Conservation (phyloP, 2,329 filamentous ascomycete genomes). For the Rugonectria rugulosa region DNA sequence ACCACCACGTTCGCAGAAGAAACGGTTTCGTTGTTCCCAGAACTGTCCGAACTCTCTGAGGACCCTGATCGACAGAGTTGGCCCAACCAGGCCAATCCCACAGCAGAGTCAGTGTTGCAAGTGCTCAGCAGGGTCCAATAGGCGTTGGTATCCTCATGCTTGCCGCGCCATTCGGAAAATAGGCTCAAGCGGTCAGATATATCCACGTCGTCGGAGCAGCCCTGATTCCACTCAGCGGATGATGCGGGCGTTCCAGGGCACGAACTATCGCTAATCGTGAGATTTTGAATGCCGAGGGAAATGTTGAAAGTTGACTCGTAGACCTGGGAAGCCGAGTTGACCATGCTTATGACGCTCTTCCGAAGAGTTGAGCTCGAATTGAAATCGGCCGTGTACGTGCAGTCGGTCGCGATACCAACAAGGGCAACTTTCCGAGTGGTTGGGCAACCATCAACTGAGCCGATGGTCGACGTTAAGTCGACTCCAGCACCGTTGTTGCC, state of each 20-base stretch:
- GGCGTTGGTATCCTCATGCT: slow-evolving; percentile 79
- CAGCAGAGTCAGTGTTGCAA: slow-evolving; percentile 82
- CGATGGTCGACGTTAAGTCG: slow-evolving; percentile 81
- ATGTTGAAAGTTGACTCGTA: slow-evolving; percentile 96
- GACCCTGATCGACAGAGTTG: slow-evolving; percentile 77
- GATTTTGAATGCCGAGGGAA: slow-evolving; percentile 85
- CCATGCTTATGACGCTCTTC: slow-evolving; percentile 79
- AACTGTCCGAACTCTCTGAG: slow-evolving; percentile 56
- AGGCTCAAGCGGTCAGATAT: slow-evolving; percentile 83
- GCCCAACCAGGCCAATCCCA: slow-evolving; percentile 92
- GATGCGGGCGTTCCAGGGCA: slow-evolving; percentile 75
- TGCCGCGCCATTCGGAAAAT: slow-evolving; percentile 89
- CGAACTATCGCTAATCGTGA: slow-evolving; percentile 77
- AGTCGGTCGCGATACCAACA: slow-evolving; percentile 92
- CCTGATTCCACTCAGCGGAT: slow-evolving; percentile 83
- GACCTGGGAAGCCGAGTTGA: slow-evolving; percentile 86
- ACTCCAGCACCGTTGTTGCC: slow-evolving; percentile 76
- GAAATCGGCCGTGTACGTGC: slow-evolving; percentile 81
- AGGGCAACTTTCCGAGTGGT: slow-evolving; percentile 90
- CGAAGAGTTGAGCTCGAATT: slow-evolving; percentile 67
- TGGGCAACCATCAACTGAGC: slow-evolving; percentile 84
- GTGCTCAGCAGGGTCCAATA: slow-evolving; percentile 92
- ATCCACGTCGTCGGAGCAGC: slow-evolving; percentile 67
- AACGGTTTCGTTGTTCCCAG: slow-evolving; percentile 72
- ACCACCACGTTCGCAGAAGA: slow-evolving; percentile 91